These are phyloP conservation scores for Cutaneotrichosporon daszewskae DNA, from an alignment of 1,284 basidiomycete species.

Conservation along the genomic window DNA sequence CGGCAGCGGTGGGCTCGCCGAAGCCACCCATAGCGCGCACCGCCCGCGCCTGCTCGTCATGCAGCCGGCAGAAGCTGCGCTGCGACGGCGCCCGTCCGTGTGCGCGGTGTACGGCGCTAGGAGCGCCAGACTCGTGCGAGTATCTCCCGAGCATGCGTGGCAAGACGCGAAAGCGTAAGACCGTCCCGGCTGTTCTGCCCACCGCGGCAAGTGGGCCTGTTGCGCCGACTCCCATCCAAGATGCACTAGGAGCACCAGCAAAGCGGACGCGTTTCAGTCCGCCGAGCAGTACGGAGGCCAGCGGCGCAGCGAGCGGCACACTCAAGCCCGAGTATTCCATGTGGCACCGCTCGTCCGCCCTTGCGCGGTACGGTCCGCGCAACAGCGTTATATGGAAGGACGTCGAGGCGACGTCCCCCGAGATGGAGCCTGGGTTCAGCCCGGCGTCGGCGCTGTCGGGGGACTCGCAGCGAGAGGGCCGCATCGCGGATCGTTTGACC, in stretches of 20 bases:
- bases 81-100: conserved; percentile 31
- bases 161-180: conserved; percentile 23
- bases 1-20: no score
- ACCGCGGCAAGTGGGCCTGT: background rate
- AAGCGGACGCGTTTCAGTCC: background rate
- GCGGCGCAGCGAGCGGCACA: background rate
- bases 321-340: conserved; percentile 5
- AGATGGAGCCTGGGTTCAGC: background rate
- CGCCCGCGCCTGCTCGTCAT: conserved; percentile 26
- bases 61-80: conserved; percentile 24
- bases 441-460: background rate
- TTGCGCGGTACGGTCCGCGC: conserved; percentile 2
- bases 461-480: background rate
- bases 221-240: background rate
- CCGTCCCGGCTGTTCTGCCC: background rate
- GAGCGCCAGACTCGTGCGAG: conserved; percentile 15
- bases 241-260: no score
- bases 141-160: conserved; percentile 32
- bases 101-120: conserved; percentile 17
- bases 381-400: background rate
- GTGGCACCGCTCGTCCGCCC: conserved; percentile 10
- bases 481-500: conserved; percentile 15
- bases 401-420: background rate
- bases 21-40: no score
- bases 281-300: no score